Percentiles rank a stretch among this genome's conserved stretches.
Conservation (phyloP, 2,329 filamentous ascomycete genomes). For the Cercospora brassicicola region DNA sequence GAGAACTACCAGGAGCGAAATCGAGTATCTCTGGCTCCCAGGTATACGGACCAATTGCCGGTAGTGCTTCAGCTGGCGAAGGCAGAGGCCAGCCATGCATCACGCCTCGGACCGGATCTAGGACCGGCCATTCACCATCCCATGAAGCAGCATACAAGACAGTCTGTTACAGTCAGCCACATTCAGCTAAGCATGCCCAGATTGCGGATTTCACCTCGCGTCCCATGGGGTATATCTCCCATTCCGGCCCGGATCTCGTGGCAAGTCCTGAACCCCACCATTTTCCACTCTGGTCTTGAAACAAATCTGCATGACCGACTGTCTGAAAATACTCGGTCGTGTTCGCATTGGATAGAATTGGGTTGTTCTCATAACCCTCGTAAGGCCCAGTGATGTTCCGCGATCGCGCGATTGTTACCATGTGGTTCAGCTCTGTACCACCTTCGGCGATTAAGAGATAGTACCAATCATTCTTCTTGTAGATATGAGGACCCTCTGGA, state of each 20-base stretch:
- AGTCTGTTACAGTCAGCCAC: slow-evolving; percentile 30
- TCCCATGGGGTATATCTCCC: slow-evolving; percentile 54
- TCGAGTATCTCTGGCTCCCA: slow-evolving; percentile 48
- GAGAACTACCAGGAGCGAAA: slow-evolving; percentile 47
- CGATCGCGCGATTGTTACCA: slow-evolving; percentile 43
- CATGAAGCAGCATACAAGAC: slow-evolving; percentile 53
- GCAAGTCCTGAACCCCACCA: slow-evolving; percentile 57
- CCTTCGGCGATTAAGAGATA: slow-evolving; percentile 43
- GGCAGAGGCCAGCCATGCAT: slow-evolving; percentile 50
- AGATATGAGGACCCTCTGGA: slow-evolving; percentile 44
- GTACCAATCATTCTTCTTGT: slow-evolving; percentile 41
- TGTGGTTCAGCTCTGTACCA: slow-evolving; percentile 45
- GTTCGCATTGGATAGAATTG: slow-evolving; percentile 31
- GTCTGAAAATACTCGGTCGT: slow-evolving; percentile 48
- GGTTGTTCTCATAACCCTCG: slow-evolving; percentile 30
- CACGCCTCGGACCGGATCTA: slow-evolving; percentile 45
- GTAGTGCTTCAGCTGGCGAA: slow-evolving; percentile 17
- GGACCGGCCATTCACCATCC: slow-evolving; percentile 46
- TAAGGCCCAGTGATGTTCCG: slow-evolving; percentile 40
- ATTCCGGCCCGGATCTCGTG: slow-evolving; percentile 48
- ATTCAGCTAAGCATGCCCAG: background rate
- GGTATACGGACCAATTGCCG: slow-evolving; percentile 16
- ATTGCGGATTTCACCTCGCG: slow-evolving; percentile 42
- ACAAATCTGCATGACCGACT: slow-evolving; percentile 59
- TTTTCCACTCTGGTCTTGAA: slow-evolving; percentile 52